phyloP scores from a whole-genome alignment of 1,139 yeast species.

The Blastobotrys petasosporus region DNA sequence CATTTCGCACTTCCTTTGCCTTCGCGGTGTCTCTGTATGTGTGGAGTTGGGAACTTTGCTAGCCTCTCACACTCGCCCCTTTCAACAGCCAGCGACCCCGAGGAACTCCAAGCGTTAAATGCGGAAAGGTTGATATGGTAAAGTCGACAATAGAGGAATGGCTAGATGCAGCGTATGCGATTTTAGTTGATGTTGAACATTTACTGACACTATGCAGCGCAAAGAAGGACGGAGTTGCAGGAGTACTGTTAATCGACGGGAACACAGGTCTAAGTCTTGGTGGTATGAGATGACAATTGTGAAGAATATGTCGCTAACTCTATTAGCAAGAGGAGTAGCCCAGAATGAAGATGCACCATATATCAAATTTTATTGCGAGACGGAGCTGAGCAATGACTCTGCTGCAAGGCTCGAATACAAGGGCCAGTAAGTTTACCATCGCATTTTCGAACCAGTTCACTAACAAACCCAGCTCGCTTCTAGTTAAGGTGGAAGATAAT shows the following conservation, averaged over 20 bases:
- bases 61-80: too few species aligned
- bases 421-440: slow-evolving; percentile 15
- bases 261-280: slow-evolving; percentile 28
- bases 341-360: slow-evolving; percentile 26
- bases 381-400: slow-evolving; percentile 8
- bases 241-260: slow-evolving; percentile 24
- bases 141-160: slow-evolving; percentile 19
- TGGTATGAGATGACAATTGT: slow-evolving; percentile 8
- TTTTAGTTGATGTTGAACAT: background rate
- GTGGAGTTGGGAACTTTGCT: too few species aligned
- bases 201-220: slow-evolving; percentile 1
- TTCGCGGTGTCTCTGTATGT: too few species aligned
- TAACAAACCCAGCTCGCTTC: slow-evolving; percentile 14
- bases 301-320: background rate
- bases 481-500: slow-evolving; percentile 14
- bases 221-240: slow-evolving; percentile 21
- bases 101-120: too few species aligned
- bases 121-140: too few species aligned
- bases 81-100: too few species aligned
- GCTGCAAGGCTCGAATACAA: slow-evolving; percentile 15
- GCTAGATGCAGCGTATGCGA: slow-evolving; percentile 25
- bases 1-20: too few species aligned
- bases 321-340: slow-evolving; percentile 25
- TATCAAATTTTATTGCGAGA: slow-evolving; percentile 19
- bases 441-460: background rate